phyloP scores from a whole-genome alignment of 768 basidiomycete species.

The Leccinum variicolor region DNA sequence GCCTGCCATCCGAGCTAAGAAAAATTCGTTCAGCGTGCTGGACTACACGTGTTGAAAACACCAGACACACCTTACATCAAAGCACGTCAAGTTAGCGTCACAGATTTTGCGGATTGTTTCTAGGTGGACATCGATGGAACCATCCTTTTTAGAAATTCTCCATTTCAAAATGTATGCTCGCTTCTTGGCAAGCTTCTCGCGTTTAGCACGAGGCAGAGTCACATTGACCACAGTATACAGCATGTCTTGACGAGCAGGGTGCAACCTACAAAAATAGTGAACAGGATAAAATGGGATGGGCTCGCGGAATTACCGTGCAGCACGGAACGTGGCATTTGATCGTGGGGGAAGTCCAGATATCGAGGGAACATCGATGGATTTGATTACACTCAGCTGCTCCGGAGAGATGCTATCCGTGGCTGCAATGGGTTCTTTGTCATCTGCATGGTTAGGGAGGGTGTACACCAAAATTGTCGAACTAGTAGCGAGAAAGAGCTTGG shows the following conservation, averaged over 20 bases:
- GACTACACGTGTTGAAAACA: neutral
- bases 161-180: constrained; percentile 70
- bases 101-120: constrained; percentile 68
- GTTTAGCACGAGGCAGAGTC: constrained; percentile 52
- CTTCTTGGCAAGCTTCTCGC: constrained; percentile 50
- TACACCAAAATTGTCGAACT: constrained; percentile 65
- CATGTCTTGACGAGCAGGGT: constrained; percentile 47
- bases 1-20: constrained; percentile 70
- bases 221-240: constrained; percentile 76
- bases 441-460: constrained; percentile 39
- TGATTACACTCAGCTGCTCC: constrained; percentile 40
- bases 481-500: constrained; percentile 64
- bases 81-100: constrained; percentile 79
- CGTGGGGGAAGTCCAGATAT: constrained; percentile 43
- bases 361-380: constrained; percentile 53
- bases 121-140: constrained; percentile 55
- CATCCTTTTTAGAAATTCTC: constrained; percentile 60
- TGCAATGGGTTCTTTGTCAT: neutral
- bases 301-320: constrained; percentile 44
- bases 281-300: neutral
- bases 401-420: constrained; percentile 15
- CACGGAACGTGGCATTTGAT: constrained; percentile 54
- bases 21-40: constrained; percentile 1
- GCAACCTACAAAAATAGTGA: constrained; percentile 43
- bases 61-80: constrained; percentile 74